These are phyloP conservation scores for Tylopilus balloui DNA, from an alignment of 768 basidiomycete genomes.

Conservation along the genomic window DNA sequence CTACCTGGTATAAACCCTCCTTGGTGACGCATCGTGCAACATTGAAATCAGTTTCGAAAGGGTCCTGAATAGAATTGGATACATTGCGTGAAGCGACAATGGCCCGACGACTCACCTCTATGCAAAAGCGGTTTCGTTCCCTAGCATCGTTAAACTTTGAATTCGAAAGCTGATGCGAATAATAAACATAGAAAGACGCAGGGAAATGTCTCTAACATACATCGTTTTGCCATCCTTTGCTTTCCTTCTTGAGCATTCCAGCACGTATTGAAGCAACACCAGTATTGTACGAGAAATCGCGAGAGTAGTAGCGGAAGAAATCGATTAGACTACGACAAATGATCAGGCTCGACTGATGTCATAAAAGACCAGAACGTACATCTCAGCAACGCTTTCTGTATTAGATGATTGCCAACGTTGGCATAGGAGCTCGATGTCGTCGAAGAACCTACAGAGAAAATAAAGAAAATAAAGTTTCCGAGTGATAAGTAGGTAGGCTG, in stretches of 20 bases:
- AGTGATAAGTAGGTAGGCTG: constrained; percentile 4
- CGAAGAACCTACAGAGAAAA: constrained; percentile 71
- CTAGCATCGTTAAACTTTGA: constrained; percentile 63
- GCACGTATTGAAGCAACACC: constrained; percentile 89
- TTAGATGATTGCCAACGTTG: constrained; percentile 95
- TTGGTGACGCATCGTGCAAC: constrained; percentile 95
- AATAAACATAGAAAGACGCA: constrained; percentile 4
- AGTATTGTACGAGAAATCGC: constrained; percentile 88
- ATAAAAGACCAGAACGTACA: constrained; percentile 47
- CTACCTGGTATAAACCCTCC: constrained; percentile 91
- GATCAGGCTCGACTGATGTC: constrained; percentile 3
- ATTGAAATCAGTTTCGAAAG: constrained; percentile 95
- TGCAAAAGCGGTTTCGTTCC: constrained; percentile 92
- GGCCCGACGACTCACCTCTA: constrained; percentile 59
- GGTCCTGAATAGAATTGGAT: constrained; percentile 56
- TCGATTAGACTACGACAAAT: constrained; percentile 73
- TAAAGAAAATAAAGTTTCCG: constrained; percentile 8
- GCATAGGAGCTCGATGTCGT: constrained; percentile 89
- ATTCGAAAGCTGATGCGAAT: constrained; percentile 39
- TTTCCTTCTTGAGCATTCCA: constrained; percentile 84
- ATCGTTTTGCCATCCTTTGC: constrained; percentile 93
- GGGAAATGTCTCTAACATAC: constrained; percentile 41
- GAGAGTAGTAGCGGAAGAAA: constrained; percentile 95
- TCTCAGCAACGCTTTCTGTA: constrained; percentile 85
- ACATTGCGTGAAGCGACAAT: not conserved